Percentiles rank a stretch among this genome's conserved stretches.
Conservation (phyloP, 345 rosid genomes). For the Ailanthus altissimus region DNA sequence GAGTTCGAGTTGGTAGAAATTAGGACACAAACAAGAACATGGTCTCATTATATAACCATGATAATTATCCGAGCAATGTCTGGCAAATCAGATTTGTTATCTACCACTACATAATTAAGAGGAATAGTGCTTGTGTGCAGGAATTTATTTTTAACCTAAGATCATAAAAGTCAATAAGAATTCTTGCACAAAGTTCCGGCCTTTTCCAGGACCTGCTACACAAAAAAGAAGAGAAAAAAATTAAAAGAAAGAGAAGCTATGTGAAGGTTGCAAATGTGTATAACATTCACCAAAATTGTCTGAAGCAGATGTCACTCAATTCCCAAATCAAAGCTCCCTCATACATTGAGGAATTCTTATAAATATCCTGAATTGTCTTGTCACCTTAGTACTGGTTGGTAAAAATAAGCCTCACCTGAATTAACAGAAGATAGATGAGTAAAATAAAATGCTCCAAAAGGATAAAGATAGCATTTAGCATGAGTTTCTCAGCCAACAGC, state of each 20-base stretch:
- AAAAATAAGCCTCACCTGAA: constrained; percentile 10
- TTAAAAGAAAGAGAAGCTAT: neutral
- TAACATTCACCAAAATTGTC: constrained; percentile 1
- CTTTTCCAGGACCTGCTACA: neutral
- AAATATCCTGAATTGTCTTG: neutral
- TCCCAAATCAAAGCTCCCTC: neutral
- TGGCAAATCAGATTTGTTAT: neutral
- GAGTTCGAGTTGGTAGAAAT: neutral
- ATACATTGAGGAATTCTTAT: neutral
- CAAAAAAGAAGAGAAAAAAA: neutral
- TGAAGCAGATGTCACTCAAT: neutral
- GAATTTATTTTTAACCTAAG: neutral
- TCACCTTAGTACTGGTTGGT: neutral
- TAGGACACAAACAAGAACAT: neutral
- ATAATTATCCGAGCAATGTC: neutral
- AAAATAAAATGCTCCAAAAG: neutral
- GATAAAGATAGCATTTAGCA: neutral
- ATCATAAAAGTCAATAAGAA: too few relatives aligned
- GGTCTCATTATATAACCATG: neutral
- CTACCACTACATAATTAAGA: neutral
- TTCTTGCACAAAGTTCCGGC: neutral
- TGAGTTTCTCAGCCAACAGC: neutral
- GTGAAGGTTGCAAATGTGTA: neutral
- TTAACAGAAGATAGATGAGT: neutral
- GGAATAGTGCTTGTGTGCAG: neutral